Evolutionary conservation across 257 asterid genomes (phyloP), one percentile per base, ranked within the genome.

Genomic region (Capsicum pubescens): DNA sequence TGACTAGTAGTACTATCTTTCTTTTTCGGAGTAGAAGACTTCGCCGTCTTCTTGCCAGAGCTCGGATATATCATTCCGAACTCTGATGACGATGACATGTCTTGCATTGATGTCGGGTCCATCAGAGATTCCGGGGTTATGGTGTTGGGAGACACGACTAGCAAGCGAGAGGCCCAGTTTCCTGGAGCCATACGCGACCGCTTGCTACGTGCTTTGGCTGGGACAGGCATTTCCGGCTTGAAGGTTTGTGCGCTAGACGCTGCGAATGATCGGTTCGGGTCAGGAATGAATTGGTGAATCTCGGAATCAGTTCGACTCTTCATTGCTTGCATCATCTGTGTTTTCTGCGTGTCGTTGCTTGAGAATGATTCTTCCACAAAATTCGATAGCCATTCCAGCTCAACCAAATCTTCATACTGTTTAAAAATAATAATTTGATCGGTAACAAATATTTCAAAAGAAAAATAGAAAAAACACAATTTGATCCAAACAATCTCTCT

Each of bases 131-230:
- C 17, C 8, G 81, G 12, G 8, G 48, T 60, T 14, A 52, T 16
- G 9, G 12, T 63, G 19, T 39, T 17, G 50, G 83, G 15, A 0
- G 94, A 81, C 81, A 93, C 95, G 46, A 83, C 89, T 4, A 91
- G 90, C 9, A 93, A 94, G 82, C 97, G 94, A 32, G 99, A 92
- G 0, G 97, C 87, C 99, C 99, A 94, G 83, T 91, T 93, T 60
- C 91, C 93, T 0, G 98, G 96, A 64, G 96, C 93, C 70, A 94
- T 92, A 54, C 99, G 99, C 1, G 98, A 90, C 21, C 99, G 94
- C 86, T 95, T 95, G 94, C 98, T 94, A 3, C 99, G 97, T 81
- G 99, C 97, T 87, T 94, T 95, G 19, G 92, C 99, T 0, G 99
- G 98, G 15, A 94, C 97, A 1, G 97, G 68, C 85, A 85, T 84